A percentile compares a stretch with the other conserved stretches of the same genome.
phyloP scores from a whole-genome alignment of 2,329 filamentous ascomycete species.

The Ophiostoma perfectum region DNA sequence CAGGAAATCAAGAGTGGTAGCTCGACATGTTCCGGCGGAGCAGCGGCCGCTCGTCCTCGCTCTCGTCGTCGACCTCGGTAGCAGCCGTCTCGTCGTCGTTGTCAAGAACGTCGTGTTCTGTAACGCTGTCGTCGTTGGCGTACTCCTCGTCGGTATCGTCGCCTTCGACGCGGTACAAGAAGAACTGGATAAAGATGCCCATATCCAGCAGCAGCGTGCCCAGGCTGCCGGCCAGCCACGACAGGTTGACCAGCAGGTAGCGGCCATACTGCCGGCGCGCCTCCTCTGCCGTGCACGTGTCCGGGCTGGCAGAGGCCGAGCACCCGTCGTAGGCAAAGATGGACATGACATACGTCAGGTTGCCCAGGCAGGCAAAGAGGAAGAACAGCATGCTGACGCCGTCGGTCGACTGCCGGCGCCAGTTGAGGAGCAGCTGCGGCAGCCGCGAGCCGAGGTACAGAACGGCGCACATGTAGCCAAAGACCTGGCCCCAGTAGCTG shows the following conservation, averaged over 20 bases:
- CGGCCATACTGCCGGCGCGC: constrained; percentile 61
- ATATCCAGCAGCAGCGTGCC: constrained; percentile 82
- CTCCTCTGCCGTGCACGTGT: constrained; percentile 60
- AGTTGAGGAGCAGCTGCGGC: constrained; percentile 88
- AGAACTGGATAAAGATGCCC: constrained; percentile 86
- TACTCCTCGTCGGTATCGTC: constrained; percentile 27
- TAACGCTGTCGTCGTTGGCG: constrained; percentile 27
- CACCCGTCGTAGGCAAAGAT: constrained; percentile 75
- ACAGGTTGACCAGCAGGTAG: constrained; percentile 85
- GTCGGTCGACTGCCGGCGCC: constrained; percentile 84
- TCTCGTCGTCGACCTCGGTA: constrained; percentile 16
- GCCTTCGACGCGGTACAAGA: constrained; percentile 59
- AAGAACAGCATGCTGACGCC: constrained; percentile 94
- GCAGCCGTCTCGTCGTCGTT: constrained; percentile 23
- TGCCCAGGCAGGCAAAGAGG: constrained; percentile 91
- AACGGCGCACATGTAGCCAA: constrained; percentile 85
- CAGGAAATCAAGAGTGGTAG: constrained; percentile 13
- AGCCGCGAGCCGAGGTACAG: constrained; percentile 86
- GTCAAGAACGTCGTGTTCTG: constrained; percentile 7
- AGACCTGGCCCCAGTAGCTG: constrained; percentile 76
- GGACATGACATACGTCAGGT: constrained; percentile 85
- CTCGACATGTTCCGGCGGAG: constrained; percentile 32
- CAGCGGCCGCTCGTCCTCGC: constrained; percentile 39
- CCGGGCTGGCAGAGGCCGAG: constrained; percentile 33
- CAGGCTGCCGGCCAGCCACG: constrained; percentile 84